Evolutionary conservation across 2,329 filamentous ascomycete genomes (phyloP).

Genomic region (Sporothrix curviconia): DNA sequence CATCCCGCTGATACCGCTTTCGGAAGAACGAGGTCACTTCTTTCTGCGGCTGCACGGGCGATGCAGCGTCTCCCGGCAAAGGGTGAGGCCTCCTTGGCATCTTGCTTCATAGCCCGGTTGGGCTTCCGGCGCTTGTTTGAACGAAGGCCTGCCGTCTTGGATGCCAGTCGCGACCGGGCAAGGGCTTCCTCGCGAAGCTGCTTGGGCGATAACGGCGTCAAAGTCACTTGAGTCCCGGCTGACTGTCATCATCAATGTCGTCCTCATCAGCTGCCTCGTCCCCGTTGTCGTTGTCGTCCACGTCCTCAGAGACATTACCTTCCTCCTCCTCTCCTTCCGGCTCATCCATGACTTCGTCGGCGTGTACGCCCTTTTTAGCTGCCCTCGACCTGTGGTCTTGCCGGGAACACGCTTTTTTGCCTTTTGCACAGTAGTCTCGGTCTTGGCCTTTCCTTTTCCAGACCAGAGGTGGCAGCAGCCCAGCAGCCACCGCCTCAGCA

Average conservation of each 20-base stretch:
- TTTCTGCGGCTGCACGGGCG: slow-evolving; percentile 35
- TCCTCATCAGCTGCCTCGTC: slow-evolving; percentile 17
- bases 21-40: slow-evolving; percentile 84
- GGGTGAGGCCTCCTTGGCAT: background rate
- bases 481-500: background rate
- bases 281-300: slow-evolving; percentile 26
- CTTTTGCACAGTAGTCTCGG: slow-evolving; percentile 14
- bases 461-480: slow-evolving; percentile 2
- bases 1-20: slow-evolving; percentile 72
- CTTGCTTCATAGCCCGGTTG: background rate
- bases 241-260: slow-evolving; percentile 21
- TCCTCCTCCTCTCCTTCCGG: slow-evolving; percentile 20
- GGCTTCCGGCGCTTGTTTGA: slow-evolving; percentile 19
- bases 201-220: slow-evolving; percentile 62
- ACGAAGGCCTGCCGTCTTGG: background rate
- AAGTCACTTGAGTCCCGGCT: slow-evolving; percentile 62
- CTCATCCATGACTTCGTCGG: slow-evolving; percentile 24
- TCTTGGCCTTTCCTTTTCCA: slow-evolving; percentile 16
- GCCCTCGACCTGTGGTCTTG: slow-evolving; percentile 4
- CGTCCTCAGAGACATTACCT: slow-evolving; percentile 18
- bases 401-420: slow-evolving; percentile 18
- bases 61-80: slow-evolving; percentile 16
- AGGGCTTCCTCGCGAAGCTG: slow-evolving; percentile 69
- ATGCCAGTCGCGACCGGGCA: slow-evolving; percentile 40
- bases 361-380: background rate